Base-by-base conservation (phyloP, 331 rosid genomes). In the Spiraea crenata region DNA sequence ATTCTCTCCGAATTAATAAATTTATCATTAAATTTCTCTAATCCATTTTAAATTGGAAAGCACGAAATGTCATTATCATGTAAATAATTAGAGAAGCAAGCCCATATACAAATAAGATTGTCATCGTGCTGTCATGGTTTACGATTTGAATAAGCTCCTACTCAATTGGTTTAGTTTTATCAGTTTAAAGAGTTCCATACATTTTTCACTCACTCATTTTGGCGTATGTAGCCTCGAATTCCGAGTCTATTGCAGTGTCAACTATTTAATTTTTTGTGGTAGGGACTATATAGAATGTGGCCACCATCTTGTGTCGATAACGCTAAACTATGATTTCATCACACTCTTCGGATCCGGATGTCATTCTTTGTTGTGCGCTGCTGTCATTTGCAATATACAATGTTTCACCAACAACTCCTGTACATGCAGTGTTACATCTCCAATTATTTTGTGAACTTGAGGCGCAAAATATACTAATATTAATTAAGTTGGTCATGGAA, bases 301-400 rank as follows among this genome's bases (percentile, higher is more conserved):
- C 40, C 69, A 20, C 14, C 69, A 45, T 25, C 54, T 5, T 16
- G 13, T 20, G 0, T 44, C 49, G 41, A 5, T 15, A 16, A 48
- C 16, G 37, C 45, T 34, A 65, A 35, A 65, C 34, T 8, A 34
- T 7, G 39, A 65, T 15, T 31, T 35, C 69, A 64, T 65, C 59
- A 15, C 10, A 41, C 73, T 54, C 73, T 69, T 54, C 63, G 40
- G 31, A 69, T 69, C 39, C 63, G 40, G 31, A 69, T 55, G 63
- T 57, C 55, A 25, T 37, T 56, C 74, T 35, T 44, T 25, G 19
- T 51, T 38, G 19, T 11, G 60, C 39, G 20, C 37, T 40, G 63
- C 63, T 69, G 74, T 58, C 74, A 70, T 42, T 3, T 31, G 45
- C 37, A 14, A 70, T 37, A 56, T 10, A 52, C 17, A 19, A 59